Base-by-base conservation (phyloP, 2,329 filamentous ascomycete genomes). In the Aureobasidium pullulans region DNA sequence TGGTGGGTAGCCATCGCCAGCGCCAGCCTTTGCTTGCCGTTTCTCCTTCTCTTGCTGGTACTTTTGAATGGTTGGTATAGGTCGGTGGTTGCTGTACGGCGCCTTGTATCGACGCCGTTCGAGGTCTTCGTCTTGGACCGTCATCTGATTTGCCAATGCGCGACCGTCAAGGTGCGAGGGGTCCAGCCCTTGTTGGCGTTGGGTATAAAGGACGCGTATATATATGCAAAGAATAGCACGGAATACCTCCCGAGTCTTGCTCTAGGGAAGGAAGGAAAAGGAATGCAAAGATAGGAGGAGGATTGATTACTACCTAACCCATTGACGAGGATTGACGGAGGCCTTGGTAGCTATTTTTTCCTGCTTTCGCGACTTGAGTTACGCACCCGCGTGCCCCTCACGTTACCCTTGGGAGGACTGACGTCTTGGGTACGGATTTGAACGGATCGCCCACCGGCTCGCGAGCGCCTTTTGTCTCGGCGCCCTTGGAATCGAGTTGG, bases 31-130 rank as follows among this genome's bases (percentile, higher is more conserved):
- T 8, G 62, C 64, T 50, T 67, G 60, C 28, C 76, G 72, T 15
- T 71, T 67, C 49, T 76, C 67, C 66, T 79, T 76, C 65, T 78
- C 76, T 61, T 79, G 69, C 34, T 73, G 72, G 61, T 78, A 79
- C 57, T 71, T 72, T 50, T 74, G 69, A 32, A 79, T 72, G 6
- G 77, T 79, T 2, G 77, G 77, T 37, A 79, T 76, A 19, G 73
- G 72, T 57, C 77, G 72, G 42, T 72, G 70, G 3, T 70, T 68
- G 4, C 72, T 77, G 64, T 79, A 77, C 6, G 76, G 75, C 16
- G 71, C 68, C 49, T 71, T 71, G 67, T 76, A 73, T 32, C 68
- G 71, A 50, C 70, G 67, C 8, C 62, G 49, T 29, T 75, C 67
- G n/a, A 74, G 70, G 54, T 76, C 76, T 39, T 79, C 77, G 39